Evolutionary conservation across 805 yeast genomes (phyloP).

Genomic region (Yamadazyma kitorensis): DNA sequence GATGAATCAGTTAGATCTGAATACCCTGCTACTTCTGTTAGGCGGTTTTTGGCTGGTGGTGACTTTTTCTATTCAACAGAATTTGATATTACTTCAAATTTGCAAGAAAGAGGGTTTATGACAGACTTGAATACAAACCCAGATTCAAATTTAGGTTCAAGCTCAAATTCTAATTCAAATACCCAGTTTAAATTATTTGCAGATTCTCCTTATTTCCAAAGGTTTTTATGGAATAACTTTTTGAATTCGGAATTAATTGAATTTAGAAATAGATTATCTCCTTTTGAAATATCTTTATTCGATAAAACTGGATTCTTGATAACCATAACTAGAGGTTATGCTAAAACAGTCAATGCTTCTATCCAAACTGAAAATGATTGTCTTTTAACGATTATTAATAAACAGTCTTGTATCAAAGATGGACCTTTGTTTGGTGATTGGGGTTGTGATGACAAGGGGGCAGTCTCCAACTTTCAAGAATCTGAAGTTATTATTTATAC

Average conservation of each 20-base stretch:
- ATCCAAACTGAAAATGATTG: conserved; percentile 31
- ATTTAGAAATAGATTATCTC: conserved; percentile 43
- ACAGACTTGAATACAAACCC: too few relatives aligned
- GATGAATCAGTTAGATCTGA: conserved; percentile 20
- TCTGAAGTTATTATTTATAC: conserved; percentile 48
- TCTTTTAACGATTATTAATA: conserved; percentile 48
- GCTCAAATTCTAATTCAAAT: too few relatives aligned
- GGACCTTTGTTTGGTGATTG: conserved; percentile 56
- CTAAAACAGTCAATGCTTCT: conserved; percentile 39
- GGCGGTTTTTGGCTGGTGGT: conserved; percentile 68
- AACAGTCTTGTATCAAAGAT: conserved; percentile 46
- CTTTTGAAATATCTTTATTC: conserved; percentile 37
- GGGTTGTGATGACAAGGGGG: conserved; percentile 58
- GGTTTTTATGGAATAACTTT: conserved; percentile 52
- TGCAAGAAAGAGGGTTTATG: conserved; percentile 66
- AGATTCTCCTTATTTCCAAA: conserved; percentile 40
- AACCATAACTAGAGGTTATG: conserved; percentile 51
- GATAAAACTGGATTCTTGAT: conserved; percentile 48
- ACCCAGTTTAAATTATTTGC: conserved; percentile 22
- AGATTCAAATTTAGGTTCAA: too few relatives aligned
- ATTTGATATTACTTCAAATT: conserved; percentile 81
- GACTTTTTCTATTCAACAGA: conserved; percentile 90
- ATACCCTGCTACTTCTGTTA: conserved; percentile 44
- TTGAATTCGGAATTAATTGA: conserved; percentile 45
- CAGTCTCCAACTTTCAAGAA: conserved; percentile 51